These are phyloP conservation scores for Tuber umbilicatum DNA, from an alignment of 495 filamentous ascomycete species.

Conservation along the genomic window DNA sequence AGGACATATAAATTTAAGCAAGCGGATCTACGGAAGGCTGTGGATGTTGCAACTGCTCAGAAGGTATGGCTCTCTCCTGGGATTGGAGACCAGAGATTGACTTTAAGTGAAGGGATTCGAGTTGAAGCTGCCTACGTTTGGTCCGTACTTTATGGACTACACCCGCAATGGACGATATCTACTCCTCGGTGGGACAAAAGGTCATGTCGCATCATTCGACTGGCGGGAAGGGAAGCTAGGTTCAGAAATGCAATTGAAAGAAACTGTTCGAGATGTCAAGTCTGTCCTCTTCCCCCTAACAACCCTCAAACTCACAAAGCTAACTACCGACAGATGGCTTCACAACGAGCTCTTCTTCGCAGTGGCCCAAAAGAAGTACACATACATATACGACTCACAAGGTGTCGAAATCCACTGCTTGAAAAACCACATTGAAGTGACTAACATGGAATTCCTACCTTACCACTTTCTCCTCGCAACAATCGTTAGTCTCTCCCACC, in stretches of 20 bases:
- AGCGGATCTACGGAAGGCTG: constrained; percentile 68
- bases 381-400: constrained; percentile 84
- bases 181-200: constrained; percentile 79
- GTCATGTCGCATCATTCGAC: constrained; percentile 94
- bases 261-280: constrained; percentile 75
- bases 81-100: background rate
- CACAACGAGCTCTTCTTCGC: constrained; percentile 96
- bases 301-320: background rate
- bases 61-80: constrained; percentile 47
- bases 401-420: constrained; percentile 90
- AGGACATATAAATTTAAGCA: constrained; percentile 86
- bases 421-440: constrained; percentile 82
- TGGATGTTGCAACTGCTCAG: constrained; percentile 76
- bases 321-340: constrained; percentile 57
- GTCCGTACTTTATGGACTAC: constrained; percentile 82
- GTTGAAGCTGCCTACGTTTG: constrained; percentile 70
- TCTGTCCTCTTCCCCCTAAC: constrained; percentile 8
- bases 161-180: constrained; percentile 80
- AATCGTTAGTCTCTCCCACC: constrained; percentile 53
- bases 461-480: constrained; percentile 93
- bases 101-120: constrained; percentile 58
- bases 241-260: constrained; percentile 80
- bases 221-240: constrained; percentile 87
- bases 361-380: constrained; percentile 95
- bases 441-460: constrained; percentile 88